These are phyloP conservation scores for Aspergillus sp. DNA, from an alignment of 2,329 filamentous ascomycete species.

Conservation along the genomic window DNA sequence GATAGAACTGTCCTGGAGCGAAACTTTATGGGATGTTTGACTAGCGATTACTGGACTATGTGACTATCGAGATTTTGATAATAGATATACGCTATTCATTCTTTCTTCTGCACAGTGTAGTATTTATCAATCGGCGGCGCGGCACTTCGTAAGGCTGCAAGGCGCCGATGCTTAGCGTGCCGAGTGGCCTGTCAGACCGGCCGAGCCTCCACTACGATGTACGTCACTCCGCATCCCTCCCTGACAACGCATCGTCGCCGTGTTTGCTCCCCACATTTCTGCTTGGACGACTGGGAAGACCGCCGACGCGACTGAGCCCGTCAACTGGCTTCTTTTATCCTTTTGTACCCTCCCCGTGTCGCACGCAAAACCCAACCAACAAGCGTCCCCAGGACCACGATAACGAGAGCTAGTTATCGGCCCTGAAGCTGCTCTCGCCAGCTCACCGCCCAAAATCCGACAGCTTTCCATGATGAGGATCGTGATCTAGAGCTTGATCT, in stretches of 20 bases:
- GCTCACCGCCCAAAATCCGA: slow-evolving; percentile 23
- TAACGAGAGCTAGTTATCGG: slow-evolving; percentile 16
- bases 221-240: slow-evolving; percentile 31
- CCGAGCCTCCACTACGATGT: slow-evolving; percentile 24
- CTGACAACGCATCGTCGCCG: slow-evolving; percentile 26
- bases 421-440: neutral
- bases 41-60: slow-evolving; percentile 13
- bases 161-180: slow-evolving; percentile 1
- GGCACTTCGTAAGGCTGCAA: neutral
- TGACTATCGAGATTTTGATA: slow-evolving; percentile 12
- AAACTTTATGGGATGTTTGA: neutral
- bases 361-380: neutral
- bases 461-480: slow-evolving; percentile 31
- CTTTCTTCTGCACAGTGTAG: neutral
- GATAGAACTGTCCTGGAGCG: neutral
- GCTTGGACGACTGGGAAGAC: slow-evolving; percentile 11
- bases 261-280: slow-evolving; percentile 26
- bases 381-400: slow-evolving; percentile 5
- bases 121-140: too few species aligned
- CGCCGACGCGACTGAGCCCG: slow-evolving; percentile 15
- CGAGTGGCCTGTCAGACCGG: slow-evolving; percentile 4
- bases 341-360: slow-evolving; percentile 1
- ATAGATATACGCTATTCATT: neutral
- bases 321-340: slow-evolving; percentile 8
- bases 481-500: slow-evolving; percentile 29